Conservation (phyloP, 768 basidiomycete species). For the Boletus rubescentipes region DNA sequence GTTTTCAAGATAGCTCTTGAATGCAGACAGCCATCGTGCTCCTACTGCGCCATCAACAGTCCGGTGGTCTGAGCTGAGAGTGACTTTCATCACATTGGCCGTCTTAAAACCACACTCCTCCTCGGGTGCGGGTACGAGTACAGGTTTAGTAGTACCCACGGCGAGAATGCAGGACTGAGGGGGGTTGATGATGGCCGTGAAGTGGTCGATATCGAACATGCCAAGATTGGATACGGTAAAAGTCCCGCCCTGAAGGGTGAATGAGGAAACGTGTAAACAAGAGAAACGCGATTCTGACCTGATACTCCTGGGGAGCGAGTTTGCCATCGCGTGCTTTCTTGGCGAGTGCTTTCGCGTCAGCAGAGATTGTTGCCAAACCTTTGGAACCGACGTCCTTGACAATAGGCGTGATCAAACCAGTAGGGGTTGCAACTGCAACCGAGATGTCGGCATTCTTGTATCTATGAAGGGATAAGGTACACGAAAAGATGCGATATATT, state of each 20-base stretch:
- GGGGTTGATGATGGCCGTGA: conserved; percentile 99
- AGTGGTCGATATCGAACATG: conserved; percentile 94
- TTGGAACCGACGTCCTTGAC: conserved; percentile 91
- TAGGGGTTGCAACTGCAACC: conserved; percentile 94
- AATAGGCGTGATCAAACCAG: conserved; percentile 96
- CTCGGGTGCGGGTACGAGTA: conserved; percentile 81
- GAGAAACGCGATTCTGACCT: conserved; percentile 48
- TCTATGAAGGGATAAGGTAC: conserved; percentile 36
- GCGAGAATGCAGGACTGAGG: conserved; percentile 99
- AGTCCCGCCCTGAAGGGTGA: conserved; percentile 72
- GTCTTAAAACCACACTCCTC: conserved; percentile 96
- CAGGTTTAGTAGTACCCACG: conserved; percentile 84
- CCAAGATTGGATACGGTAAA: conserved; percentile 99
- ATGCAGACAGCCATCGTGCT: conserved; percentile 88
- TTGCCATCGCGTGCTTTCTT: conserved; percentile 97
- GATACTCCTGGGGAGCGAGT: conserved; percentile 92
- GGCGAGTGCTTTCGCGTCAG: conserved; percentile 89
- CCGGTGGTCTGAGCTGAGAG: conserved; percentile 92
- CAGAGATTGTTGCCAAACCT: conserved; percentile 89
- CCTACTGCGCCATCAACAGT: conserved; percentile 96
- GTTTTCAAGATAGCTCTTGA: conserved; percentile 96
- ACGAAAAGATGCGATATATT: not conserved
- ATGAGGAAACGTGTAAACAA: not conserved
- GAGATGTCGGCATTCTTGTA: conserved; percentile 98
- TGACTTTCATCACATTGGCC: conserved; percentile 90